phyloP scores from a whole-genome alignment of 2,329 filamentous ascomycete genomes.

The Trichophyton simii region DNA sequence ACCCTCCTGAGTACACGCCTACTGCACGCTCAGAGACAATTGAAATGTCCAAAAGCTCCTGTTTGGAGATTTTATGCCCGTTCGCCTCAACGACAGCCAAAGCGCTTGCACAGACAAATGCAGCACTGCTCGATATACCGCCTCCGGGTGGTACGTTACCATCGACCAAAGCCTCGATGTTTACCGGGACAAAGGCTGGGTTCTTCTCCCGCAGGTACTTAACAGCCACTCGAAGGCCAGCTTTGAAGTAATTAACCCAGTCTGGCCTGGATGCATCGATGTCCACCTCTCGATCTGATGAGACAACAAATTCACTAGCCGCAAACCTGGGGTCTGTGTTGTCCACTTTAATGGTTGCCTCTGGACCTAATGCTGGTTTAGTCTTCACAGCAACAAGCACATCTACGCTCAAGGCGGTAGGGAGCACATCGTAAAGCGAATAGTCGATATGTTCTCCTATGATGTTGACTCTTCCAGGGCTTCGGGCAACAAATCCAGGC shows the following conservation, averaged over 20 bases:
- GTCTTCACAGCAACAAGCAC: constrained; percentile 68
- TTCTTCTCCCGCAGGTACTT: constrained; percentile 54
- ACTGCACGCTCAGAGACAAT: constrained; percentile 90
- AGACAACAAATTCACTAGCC: constrained; percentile 59
- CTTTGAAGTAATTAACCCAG: constrained; percentile 99
- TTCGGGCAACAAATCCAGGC: constrained; percentile 73
- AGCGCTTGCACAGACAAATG: constrained; percentile 81
- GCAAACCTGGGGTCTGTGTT: constrained; percentile 70
- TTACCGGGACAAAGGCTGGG: constrained; percentile 53
- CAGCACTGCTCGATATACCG: constrained; percentile 84
- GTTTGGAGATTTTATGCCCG: constrained; percentile 74
- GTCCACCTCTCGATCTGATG: constrained; percentile 48
- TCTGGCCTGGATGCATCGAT: constrained; percentile 79
- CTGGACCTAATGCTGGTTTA: constrained; percentile 30
- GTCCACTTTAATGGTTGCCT: constrained; percentile 59
- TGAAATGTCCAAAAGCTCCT: constrained; percentile 78
- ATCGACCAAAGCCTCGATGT: constrained; percentile 81
- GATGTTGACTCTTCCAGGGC: constrained; percentile 90
- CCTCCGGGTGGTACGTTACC: constrained; percentile 86
- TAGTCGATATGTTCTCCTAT: constrained; percentile 99
- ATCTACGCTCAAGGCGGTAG: constrained; percentile 89
- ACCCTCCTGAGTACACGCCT: constrained; percentile 92
- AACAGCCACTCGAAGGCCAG: constrained; percentile 70
- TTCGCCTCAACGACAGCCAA: constrained; percentile 81
- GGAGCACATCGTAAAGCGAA: constrained; percentile 87